phyloP scores from a whole-genome alignment of 164 flowering plant genomes.

The Kalanchoe fedtschenkoi region DNA sequence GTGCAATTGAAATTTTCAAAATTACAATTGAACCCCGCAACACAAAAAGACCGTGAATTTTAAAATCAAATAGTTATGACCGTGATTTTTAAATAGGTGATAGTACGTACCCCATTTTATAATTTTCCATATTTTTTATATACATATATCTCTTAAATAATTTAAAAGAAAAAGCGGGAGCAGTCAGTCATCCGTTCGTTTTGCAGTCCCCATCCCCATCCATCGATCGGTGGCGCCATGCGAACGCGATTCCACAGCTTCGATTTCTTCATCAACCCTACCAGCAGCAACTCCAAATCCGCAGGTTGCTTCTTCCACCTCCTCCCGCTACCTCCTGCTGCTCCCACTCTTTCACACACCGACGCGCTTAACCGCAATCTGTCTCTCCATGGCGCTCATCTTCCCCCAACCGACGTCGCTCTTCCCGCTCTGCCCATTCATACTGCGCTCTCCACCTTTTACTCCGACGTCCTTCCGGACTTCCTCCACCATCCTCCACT shows the following conservation, averaged over 20 bases:
- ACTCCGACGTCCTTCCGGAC: constrained; percentile 46
- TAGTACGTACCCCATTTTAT: too few relatives aligned
- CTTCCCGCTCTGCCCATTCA: constrained; percentile 23
- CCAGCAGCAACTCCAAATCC: too few relatives aligned
- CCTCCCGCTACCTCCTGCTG: constrained; percentile 28
- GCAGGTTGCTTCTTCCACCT: constrained; percentile 33
- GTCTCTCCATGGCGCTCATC: constrained; percentile 13
- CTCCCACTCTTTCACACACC: constrained; percentile 12
- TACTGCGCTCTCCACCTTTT: constrained; percentile 42
- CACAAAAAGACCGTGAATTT: too few relatives aligned
- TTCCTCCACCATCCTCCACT: constrained; percentile 11
- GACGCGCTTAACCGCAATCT: constrained; percentile 13
- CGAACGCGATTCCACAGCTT: constrained; percentile 59
- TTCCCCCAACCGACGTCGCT: constrained; percentile 18
- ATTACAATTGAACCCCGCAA: too few relatives aligned
- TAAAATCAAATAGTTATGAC: too few relatives aligned
- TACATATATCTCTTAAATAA: too few relatives aligned
- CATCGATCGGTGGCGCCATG: constrained; percentile 23
- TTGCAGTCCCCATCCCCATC: too few relatives aligned
- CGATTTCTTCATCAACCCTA: constrained; percentile 34
- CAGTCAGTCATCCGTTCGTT: too few relatives aligned
- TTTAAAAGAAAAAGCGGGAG: too few relatives aligned
- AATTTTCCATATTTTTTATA: too few relatives aligned
- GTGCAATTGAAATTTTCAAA: too few relatives aligned
- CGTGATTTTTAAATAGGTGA: too few relatives aligned